Percentiles rank a stretch among this genome's conserved stretches.
Conservation (phyloP, 441 rosid species). For the Theobroma grandiflorum region DNA sequence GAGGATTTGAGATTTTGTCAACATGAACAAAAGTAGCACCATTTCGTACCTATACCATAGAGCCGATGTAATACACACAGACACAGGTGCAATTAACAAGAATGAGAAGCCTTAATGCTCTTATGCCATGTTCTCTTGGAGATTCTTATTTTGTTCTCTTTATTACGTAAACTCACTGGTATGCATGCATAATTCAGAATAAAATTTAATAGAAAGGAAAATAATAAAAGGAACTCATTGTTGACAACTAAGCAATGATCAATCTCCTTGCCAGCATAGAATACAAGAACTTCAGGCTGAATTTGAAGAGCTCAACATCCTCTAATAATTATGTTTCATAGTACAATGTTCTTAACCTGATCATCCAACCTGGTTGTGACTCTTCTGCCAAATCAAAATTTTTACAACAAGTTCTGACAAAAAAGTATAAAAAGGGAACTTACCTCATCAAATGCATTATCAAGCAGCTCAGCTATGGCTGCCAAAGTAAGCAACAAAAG, state of each 20-base stretch:
- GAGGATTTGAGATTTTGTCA: slow-evolving; percentile 34
- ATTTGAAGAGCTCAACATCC: neutral
- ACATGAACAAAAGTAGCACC: slow-evolving; percentile 33
- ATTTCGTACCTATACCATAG: slow-evolving; percentile 30
- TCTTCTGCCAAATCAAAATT: neutral
- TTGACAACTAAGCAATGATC: neutral
- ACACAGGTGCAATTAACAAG: neutral
- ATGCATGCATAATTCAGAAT: neutral
- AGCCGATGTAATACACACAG: neutral
- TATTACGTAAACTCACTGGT: neutral
- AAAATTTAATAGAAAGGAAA: neutral
- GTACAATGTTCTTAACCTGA: neutral
- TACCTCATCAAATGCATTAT: slow-evolving; percentile 80
- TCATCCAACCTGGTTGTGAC: neutral
- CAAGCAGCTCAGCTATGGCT: slow-evolving; percentile 85
- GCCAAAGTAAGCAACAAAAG: slow-evolving; percentile 15
- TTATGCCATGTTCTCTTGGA: neutral
- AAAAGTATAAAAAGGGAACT: neutral
- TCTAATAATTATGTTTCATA: neutral
- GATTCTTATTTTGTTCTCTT: neutral
- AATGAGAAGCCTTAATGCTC: neutral
- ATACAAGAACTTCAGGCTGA: neutral
- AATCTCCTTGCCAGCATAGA: neutral
- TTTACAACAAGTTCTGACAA: neutral
- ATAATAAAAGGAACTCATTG: neutral